phyloP scores from a whole-genome alignment of 208 protist species.

The Leishmania tropica region DNA sequence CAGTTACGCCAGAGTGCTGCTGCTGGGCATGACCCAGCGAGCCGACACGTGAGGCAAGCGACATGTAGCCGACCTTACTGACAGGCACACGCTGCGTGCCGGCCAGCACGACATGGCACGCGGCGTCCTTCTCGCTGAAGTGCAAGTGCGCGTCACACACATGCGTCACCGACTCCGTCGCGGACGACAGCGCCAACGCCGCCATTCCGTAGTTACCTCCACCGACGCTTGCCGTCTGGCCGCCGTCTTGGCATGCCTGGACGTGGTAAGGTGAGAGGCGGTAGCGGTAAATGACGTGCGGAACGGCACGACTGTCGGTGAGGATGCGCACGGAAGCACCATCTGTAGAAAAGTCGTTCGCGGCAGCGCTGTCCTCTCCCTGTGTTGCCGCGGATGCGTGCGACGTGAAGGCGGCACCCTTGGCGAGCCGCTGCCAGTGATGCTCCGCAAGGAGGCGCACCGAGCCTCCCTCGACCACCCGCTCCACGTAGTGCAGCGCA shows the following conservation, averaged over 20 bases:
- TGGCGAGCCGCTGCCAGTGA: slow-evolving; percentile 30
- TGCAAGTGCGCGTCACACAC: slow-evolving; percentile 29
- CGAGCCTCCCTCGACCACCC: slow-evolving; percentile 53
- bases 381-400: slow-evolving; percentile 1
- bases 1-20: neutral
- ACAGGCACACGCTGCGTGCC: slow-evolving; percentile 24
- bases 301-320: slow-evolving; percentile 26
- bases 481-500: slow-evolving; percentile 64
- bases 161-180: slow-evolving; percentile 6
- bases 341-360: neutral
- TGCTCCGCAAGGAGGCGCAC: slow-evolving; percentile 52
- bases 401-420: neutral
- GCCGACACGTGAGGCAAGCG: neutral
- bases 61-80: neutral
- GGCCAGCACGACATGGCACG: slow-evolving; percentile 22
- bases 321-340: neutral
- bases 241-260: slow-evolving; percentile 1
- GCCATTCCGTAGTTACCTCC: neutral
- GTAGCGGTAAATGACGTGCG: slow-evolving; percentile 74
- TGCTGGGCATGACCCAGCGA: slow-evolving; percentile 12
- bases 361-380: neutral
- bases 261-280: slow-evolving; percentile 37
- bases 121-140: slow-evolving; percentile 22
- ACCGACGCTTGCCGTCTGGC: neutral
- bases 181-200: neutral